Base-by-base conservation (phyloP, 139 green algal species). In the Chlamydomonas schloesseri region DNA sequence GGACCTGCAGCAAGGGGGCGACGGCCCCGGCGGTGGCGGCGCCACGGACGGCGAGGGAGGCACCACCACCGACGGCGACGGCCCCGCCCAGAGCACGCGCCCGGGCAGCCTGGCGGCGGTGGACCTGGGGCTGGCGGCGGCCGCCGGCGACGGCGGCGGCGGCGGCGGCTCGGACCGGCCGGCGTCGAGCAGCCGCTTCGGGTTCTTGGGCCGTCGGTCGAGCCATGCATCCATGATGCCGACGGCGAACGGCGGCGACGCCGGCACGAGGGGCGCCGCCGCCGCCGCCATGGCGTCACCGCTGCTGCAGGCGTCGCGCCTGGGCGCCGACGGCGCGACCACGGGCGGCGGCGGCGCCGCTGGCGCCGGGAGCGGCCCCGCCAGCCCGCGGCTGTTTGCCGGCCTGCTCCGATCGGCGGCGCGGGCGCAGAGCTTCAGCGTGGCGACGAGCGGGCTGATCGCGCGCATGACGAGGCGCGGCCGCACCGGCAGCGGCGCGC, bases 341-440 rank as follows among this genome's bases (percentile, higher is more conserved):
- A 8, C 42, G 6, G 42, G 42, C 42, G 8, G 42, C 42, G 42
- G 6, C 42, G 42, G n/a, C n/a, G n/a, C n/a, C n/a, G n/a, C n/a
- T n/a, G n/a, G n/a, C n/a, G n/a, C n/a, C n/a, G n/a, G n/a, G n/a
- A n/a, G n/a, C n/a, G n/a, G 42, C 42, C 60, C 75, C 11, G 28
- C n/a, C 34, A 62, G 76, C 60, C 60, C 76, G 1, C 60, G 76
- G 0, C 76, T 71, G 37, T 73, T 83, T 28, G 42, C 42, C 42
- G 37, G 50, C n/a, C 60, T 83, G 29, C 33, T 83, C 0, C 5
- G 37, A 0, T 73, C 76, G 6, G 50, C 76, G 6, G 50, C 33
- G 28, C 76, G 76, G 5, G 60, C 76, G 8, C 76, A 83, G 76
- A 73, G 60, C 76, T 83, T 83, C 62, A 83, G 58, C 11, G 60